phyloP scores from a whole-genome alignment of 768 basidiomycete genomes.

The Pleurotus giganteus region DNA sequence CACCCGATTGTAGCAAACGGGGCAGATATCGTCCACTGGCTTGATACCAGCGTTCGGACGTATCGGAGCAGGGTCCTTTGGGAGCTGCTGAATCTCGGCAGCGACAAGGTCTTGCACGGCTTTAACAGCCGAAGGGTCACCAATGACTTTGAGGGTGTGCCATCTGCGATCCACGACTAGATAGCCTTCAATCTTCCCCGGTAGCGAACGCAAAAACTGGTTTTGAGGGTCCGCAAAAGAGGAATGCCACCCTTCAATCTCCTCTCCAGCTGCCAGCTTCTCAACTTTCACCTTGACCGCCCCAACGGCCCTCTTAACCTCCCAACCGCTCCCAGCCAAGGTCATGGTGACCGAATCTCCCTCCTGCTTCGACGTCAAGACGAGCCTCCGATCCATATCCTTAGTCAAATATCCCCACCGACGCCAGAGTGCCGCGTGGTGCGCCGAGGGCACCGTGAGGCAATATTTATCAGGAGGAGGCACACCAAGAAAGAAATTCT shows the following conservation, averaged over 20 bases:
- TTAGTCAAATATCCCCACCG: neutral
- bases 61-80: slow-evolving; percentile 16
- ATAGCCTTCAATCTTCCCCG: slow-evolving; percentile 34
- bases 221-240: slow-evolving; percentile 32
- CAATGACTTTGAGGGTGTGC: slow-evolving; percentile 44
- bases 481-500: neutral
- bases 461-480: neutral
- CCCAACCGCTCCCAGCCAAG: slow-evolving; percentile 18
- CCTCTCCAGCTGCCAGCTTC: slow-evolving; percentile 48
- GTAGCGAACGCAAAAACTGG: slow-evolving; percentile 33
- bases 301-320: slow-evolving; percentile 52
- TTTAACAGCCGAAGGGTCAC: slow-evolving; percentile 35
- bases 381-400: neutral
- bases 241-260: slow-evolving; percentile 50
- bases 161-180: slow-evolving; percentile 46
- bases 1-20: slow-evolving; percentile 50
- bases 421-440: neutral
- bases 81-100: slow-evolving; percentile 48
- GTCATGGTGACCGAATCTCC: too few species aligned
- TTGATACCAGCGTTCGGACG: neutral
- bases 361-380: neutral
- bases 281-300: slow-evolving; percentile 61
- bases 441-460: neutral
- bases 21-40: slow-evolving; percentile 33
- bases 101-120: slow-evolving; percentile 43